phyloP scores from a whole-genome alignment of 495 filamentous ascomycete species.

The Aspergillus panamensis region DNA sequence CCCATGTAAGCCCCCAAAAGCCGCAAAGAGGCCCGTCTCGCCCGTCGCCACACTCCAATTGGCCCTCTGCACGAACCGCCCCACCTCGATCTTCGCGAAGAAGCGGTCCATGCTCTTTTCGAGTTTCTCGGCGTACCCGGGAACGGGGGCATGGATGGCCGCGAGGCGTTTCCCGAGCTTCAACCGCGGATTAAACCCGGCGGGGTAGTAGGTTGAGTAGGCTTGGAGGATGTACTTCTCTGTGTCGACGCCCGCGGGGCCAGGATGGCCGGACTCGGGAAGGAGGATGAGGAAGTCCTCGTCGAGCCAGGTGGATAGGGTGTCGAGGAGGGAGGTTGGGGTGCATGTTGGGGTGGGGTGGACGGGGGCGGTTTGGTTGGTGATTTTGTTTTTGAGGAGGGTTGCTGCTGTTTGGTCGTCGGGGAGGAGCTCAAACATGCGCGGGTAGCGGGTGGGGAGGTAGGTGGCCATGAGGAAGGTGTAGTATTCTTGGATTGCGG shows the following conservation, averaged over 20 bases:
- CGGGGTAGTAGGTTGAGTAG: slow-evolving; percentile 68
- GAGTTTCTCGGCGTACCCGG: slow-evolving; percentile 65
- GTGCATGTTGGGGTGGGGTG: neutral
- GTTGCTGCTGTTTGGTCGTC: neutral
- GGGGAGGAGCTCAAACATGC: slow-evolving; percentile 46
- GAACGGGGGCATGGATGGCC: slow-evolving; percentile 68
- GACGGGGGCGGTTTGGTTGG: neutral
- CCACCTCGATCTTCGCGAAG: slow-evolving; percentile 51
- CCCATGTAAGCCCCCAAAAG: slow-evolving; percentile 39
- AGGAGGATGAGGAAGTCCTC: slow-evolving; percentile 75
- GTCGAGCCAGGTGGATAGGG: slow-evolving; percentile 60
- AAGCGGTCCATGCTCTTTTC: slow-evolving; percentile 75
- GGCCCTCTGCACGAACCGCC: slow-evolving; percentile 36
- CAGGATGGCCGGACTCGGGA: slow-evolving; percentile 33
- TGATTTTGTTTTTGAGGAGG: slow-evolving; percentile 9
- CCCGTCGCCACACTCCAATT: slow-evolving; percentile 63
- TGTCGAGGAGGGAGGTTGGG: slow-evolving; percentile 32
- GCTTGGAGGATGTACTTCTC: slow-evolving; percentile 58
- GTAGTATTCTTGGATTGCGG: slow-evolving; percentile 62
- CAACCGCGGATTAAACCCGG: slow-evolving; percentile 61
- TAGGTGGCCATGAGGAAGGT: slow-evolving; percentile 57
- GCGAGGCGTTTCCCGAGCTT: slow-evolving; percentile 62
- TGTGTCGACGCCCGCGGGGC: slow-evolving; percentile 3
- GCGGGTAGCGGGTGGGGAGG: slow-evolving; percentile 62
- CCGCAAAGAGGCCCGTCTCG: slow-evolving; percentile 51